Conservation (phyloP, 305 asterid genomes). For the Solanum hybrid region DNA sequence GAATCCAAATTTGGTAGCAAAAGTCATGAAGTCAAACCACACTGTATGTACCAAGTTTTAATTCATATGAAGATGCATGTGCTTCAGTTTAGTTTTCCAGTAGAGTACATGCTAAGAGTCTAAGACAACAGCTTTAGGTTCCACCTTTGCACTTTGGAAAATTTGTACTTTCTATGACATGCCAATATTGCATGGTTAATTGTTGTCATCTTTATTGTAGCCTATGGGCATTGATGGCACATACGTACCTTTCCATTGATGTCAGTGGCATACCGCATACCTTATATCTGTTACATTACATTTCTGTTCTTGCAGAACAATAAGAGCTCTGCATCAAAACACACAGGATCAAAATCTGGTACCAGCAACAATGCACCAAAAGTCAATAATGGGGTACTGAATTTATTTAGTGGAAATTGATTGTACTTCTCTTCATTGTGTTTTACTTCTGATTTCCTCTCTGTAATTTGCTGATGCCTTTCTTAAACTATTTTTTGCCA, state of each 20-base stretch:
- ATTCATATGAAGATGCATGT: background rate
- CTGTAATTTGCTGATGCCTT: background rate
- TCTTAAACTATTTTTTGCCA: background rate
- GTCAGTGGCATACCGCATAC: background rate
- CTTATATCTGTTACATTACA: background rate
- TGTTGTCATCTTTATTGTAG: background rate
- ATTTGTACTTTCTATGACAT: background rate
- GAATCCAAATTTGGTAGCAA: conserved; percentile 64
- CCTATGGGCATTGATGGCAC: background rate
- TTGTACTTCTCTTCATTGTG: background rate
- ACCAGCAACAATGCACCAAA: conserved; percentile 24
- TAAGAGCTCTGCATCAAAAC: conserved; percentile 41
- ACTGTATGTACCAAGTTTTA: conserved; percentile 28
- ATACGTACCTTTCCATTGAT: background rate
- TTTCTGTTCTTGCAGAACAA: conserved; percentile 25
- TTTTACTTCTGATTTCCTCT: background rate
- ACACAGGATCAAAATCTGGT: conserved; percentile 33
- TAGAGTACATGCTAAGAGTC: background rate
- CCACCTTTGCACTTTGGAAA: background rate
- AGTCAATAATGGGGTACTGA: conserved; percentile 45
- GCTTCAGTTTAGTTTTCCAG: background rate
- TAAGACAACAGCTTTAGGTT: background rate
- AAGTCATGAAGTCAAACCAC: conserved; percentile 28
- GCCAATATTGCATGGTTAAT: background rate
- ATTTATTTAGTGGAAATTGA: background rate